Percentiles rank a stretch among this genome's conserved stretches.
These are phyloP conservation scores for Arthrocladium fulminans DNA, from an alignment of 2,329 filamentous ascomycete species.

Conservation along the genomic window DNA sequence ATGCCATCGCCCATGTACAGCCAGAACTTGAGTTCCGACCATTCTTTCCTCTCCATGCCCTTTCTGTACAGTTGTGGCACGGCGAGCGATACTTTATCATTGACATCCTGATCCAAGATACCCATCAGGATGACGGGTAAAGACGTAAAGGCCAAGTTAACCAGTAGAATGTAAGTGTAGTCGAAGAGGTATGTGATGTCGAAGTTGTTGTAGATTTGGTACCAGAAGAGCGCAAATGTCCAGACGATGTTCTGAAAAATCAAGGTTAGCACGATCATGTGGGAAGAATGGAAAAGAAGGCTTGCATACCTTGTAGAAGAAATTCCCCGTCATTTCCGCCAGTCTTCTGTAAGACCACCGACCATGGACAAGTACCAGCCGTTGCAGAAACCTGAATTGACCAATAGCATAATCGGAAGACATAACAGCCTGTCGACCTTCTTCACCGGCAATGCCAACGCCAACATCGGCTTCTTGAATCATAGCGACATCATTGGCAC, in stretches of 20 bases:
- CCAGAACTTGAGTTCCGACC: slow-evolving; percentile 96
- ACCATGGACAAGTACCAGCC: slow-evolving; percentile 80
- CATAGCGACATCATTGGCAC: slow-evolving; percentile 95
- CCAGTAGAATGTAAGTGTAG: slow-evolving; percentile 93
- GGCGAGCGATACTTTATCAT: slow-evolving; percentile 83
- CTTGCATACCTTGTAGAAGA: slow-evolving; percentile 80
- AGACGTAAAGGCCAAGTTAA: slow-evolving; percentile 95
- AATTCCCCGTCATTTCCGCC: slow-evolving; percentile 91
- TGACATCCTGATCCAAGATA: slow-evolving; percentile 92
- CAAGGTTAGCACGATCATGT: slow-evolving; percentile 24
- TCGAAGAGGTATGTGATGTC: slow-evolving; percentile 96
- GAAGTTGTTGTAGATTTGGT: slow-evolving; percentile 88
- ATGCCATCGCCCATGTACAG: slow-evolving; percentile 89
- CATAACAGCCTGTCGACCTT: slow-evolving; percentile 89
- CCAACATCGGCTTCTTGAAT: slow-evolving; percentile 96
- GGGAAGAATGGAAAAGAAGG: background rate
- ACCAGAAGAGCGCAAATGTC: slow-evolving; percentile 97
- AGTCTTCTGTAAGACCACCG: slow-evolving; percentile 94
- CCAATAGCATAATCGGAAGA: slow-evolving; percentile 93
- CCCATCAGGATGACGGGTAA: slow-evolving; percentile 92
- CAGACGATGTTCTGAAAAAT: slow-evolving; percentile 80
- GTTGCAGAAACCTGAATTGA: slow-evolving; percentile 80
- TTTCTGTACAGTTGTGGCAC: slow-evolving; percentile 92
- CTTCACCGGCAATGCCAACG: slow-evolving; percentile 87
- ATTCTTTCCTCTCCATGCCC: slow-evolving; percentile 91